Evolutionary conservation across 352 stramenopile species (phyloP).

Genomic region (Nothophytophthora sp.): DNA sequence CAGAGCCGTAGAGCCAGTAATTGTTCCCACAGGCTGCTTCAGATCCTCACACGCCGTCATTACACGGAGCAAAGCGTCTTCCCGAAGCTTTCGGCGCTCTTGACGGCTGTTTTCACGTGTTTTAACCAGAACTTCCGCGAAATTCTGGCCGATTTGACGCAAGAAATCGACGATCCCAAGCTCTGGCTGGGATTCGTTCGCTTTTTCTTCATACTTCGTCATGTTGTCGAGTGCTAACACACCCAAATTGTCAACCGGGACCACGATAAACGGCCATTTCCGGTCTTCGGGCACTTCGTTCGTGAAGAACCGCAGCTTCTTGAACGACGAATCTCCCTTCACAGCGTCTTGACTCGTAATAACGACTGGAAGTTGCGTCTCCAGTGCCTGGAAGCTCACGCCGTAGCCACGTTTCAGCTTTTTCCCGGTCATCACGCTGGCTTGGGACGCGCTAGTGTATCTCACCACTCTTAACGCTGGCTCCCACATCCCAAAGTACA

Average conservation of each 20-base stretch:
- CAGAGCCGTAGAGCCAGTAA: constrained; percentile 13
- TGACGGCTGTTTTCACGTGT: constrained; percentile 9
- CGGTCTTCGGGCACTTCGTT: constrained; percentile 13
- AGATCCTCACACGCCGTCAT: constrained; percentile 58
- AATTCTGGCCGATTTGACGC: constrained; percentile 36
- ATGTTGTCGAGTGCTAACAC: constrained; percentile 71
- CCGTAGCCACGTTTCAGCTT: constrained; percentile 53
- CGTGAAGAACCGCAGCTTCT: constrained; percentile 45
- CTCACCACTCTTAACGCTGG: constrained; percentile 39
- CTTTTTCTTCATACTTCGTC: constrained; percentile 40
- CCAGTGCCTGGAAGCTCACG: constrained; percentile 55
- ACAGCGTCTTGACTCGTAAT: constrained; percentile 24
- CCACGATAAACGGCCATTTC: constrained; percentile 68
- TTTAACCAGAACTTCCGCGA: constrained; percentile 15
- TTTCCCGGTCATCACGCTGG: constrained; percentile 65
- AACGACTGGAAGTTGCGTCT: constrained; percentile 41
- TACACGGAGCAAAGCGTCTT: constrained; percentile 48
- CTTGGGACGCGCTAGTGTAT: constrained; percentile 54
- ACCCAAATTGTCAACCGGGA: constrained; percentile 49
- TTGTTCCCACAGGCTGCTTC: constrained; percentile 4
- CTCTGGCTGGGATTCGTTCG: constrained; percentile 54
- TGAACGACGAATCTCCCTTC: constrained; percentile 5
- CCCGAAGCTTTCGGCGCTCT: constrained; percentile 15
- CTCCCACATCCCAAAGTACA: constrained; percentile 71
- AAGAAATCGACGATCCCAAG: constrained; percentile 81